These are phyloP conservation scores for Pezicula rhizophila DNA, from an alignment of 2,329 filamentous ascomycete species.

Conservation along the genomic window DNA sequence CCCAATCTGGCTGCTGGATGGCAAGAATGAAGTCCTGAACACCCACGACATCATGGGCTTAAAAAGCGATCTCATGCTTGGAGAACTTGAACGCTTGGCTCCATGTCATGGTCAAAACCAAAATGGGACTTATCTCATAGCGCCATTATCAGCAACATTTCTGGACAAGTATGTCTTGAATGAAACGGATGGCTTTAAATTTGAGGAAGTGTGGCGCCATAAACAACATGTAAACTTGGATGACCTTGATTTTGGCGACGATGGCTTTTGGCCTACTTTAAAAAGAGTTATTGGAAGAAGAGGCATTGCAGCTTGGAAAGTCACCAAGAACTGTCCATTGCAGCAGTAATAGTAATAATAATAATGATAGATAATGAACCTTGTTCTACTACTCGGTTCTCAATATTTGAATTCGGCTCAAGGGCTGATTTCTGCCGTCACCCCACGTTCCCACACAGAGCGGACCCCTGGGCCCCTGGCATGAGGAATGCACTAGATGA, in stretches of 20 bases:
- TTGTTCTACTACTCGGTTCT: no score
- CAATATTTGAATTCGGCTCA: no score
- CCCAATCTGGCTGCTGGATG: slow-evolving; percentile 72
- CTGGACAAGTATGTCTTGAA: slow-evolving; percentile 53
- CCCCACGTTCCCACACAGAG: no score
- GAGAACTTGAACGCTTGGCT: slow-evolving; percentile 50
- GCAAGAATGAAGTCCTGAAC: slow-evolving; percentile 64
- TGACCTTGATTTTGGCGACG: slow-evolving; percentile 72
- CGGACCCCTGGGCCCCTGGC: no score
- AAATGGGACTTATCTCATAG: slow-evolving; percentile 64
- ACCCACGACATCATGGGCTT: slow-evolving; percentile 73
- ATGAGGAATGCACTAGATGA: no score
- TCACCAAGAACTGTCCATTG: slow-evolving; percentile 39
- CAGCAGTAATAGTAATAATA: background rate
- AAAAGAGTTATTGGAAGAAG: slow-evolving; percentile 59
- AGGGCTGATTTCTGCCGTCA: no score
- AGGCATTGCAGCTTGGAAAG: slow-evolving; percentile 56
- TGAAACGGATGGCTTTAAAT: slow-evolving; percentile 46
- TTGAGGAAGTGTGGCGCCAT: slow-evolving; percentile 67
- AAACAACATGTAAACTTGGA: slow-evolving; percentile 68
- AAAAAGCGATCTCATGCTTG: slow-evolving; percentile 52
- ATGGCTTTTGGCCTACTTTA: slow-evolving; percentile 69
- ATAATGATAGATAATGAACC: background rate
- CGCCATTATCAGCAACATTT: slow-evolving; percentile 66
- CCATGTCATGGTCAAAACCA: slow-evolving; percentile 57